Evolutionary conservation across 2,329 filamentous ascomycete species (phyloP).

Genomic region (Fusarium poae): DNA sequence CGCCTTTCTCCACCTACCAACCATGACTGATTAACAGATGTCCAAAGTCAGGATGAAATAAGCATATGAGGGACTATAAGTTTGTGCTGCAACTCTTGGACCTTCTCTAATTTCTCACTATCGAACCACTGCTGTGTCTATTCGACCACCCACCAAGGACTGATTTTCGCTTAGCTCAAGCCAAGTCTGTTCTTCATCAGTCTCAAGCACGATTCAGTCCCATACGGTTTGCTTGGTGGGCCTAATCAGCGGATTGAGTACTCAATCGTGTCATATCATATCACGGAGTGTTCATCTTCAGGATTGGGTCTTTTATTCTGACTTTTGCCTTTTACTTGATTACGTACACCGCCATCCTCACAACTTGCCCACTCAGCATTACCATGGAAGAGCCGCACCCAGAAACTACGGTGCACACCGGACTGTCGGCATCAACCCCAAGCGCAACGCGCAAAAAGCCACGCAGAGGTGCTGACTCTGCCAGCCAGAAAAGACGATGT

Average conservation of each 20-base stretch:
- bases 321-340: constrained; percentile 4
- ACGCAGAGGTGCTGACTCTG: constrained; percentile 62
- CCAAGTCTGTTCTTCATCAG: constrained; percentile 28
- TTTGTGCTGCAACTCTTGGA: constrained; percentile 6
- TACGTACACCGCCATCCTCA: not conserved
- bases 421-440: constrained; percentile 26
- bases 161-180: constrained; percentile 31
- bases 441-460: constrained; percentile 60
- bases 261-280: constrained; percentile 31
- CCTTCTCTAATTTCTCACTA: constrained; percentile 4
- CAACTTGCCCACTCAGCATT: constrained; percentile 15
- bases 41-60: constrained; percentile 34
- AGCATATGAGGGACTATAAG: constrained; percentile 18
- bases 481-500: constrained; percentile 76
- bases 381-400: constrained; percentile 42
- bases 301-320: not conserved
- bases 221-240: constrained; percentile 32
- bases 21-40: constrained; percentile 43
- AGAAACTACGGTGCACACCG: constrained; percentile 23
- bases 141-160: constrained; percentile 23
- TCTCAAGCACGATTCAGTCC: constrained; percentile 28
- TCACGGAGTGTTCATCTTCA: not conserved
- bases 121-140: constrained; percentile 5
- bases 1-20: constrained; percentile 9
- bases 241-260: constrained; percentile 15